Conservation (phyloP, 2,329 filamentous ascomycete species). For the Fusarium brachygibbosum region DNA sequence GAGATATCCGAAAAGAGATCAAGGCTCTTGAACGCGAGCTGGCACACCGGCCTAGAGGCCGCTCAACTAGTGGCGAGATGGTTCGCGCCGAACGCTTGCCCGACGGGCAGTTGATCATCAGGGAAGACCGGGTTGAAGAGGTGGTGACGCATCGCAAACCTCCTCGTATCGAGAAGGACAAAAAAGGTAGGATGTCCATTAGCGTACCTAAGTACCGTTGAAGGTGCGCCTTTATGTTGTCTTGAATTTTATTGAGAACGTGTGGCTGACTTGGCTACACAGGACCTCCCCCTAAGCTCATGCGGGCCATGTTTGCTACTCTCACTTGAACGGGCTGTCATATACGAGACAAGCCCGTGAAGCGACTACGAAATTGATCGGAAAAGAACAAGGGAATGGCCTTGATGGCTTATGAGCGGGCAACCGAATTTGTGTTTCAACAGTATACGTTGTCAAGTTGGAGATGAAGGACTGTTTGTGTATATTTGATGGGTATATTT, state of each 20-base stretch:
- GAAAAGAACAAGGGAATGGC: slow-evolving; percentile 22
- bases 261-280: slow-evolving; percentile 53
- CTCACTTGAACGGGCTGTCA: slow-evolving; percentile 65
- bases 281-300: slow-evolving; percentile 74
- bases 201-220: slow-evolving; percentile 79
- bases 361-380: slow-evolving; percentile 23
- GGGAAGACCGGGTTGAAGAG: slow-evolving; percentile 70
- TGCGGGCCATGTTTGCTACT: slow-evolving; percentile 79
- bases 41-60: slow-evolving; percentile 55
- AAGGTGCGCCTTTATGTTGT: slow-evolving; percentile 61
- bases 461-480: slow-evolving; percentile 10
- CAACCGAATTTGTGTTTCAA: slow-evolving; percentile 23
- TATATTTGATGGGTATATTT: slow-evolving; percentile 20
- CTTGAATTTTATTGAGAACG: slow-evolving; percentile 31
- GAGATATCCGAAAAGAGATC: slow-evolving; percentile 80
- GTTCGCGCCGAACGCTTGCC: slow-evolving; percentile 69
- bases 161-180: slow-evolving; percentile 85
- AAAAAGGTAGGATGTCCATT: slow-evolving; percentile 95
- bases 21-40: slow-evolving; percentile 72
- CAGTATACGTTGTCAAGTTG: slow-evolving; percentile 25
- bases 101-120: slow-evolving; percentile 74
- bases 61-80: slow-evolving; percentile 63
- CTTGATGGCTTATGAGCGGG: slow-evolving; percentile 16
- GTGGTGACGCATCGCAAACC: slow-evolving; percentile 68
- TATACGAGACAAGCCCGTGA: slow-evolving; percentile 3